Evolutionary conservation across 2,329 filamentous ascomycete genomes (phyloP).

Genomic region (Chaetomium globosum): DNA sequence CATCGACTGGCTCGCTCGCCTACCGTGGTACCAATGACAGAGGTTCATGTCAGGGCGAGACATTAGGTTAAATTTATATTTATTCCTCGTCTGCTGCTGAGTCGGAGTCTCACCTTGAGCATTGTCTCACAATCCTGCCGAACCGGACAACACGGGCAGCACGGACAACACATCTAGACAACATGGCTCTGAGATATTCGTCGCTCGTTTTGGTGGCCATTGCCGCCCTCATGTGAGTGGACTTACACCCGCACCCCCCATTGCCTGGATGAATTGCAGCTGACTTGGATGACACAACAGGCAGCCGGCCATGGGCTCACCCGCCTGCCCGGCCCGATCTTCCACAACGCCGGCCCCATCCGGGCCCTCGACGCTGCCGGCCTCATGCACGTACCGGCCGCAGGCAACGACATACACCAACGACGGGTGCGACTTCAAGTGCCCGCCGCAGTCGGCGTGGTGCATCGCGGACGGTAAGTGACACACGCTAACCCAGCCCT

Average conservation of each 20-base stretch:
- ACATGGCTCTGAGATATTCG: constrained; percentile 7
- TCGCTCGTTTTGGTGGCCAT: constrained; percentile 10
- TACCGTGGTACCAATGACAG: neutral
- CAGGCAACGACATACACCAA: constrained; percentile 26
- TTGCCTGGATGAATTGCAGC: neutral
- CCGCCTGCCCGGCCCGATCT: constrained; percentile 8
- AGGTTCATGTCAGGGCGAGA: neutral
- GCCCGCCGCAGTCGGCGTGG: constrained; percentile 13
- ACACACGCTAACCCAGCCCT: neutral
- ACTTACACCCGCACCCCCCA: neutral
- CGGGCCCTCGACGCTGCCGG: constrained; percentile 12
- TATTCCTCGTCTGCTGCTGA: neutral
- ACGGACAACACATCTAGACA: neutral
- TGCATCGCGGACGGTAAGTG: constrained; percentile 30
- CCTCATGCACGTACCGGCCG: constrained; percentile 26
- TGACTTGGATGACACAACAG: constrained; percentile 4
- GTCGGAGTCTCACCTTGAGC: neutral
- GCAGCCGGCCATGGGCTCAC: constrained; percentile 20
- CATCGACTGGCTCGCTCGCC: constrained; percentile 7
- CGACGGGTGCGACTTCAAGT: constrained; percentile 27
- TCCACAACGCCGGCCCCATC: neutral
- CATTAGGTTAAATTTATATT: neutral
- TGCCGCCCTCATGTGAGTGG: constrained; percentile 18
- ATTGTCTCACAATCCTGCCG: neutral
- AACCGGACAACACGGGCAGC: neutral